These are phyloP conservation scores for Bromus sterilis DNA, from an alignment of 176 grass and related monocot species.

Conservation along the genomic window DNA sequence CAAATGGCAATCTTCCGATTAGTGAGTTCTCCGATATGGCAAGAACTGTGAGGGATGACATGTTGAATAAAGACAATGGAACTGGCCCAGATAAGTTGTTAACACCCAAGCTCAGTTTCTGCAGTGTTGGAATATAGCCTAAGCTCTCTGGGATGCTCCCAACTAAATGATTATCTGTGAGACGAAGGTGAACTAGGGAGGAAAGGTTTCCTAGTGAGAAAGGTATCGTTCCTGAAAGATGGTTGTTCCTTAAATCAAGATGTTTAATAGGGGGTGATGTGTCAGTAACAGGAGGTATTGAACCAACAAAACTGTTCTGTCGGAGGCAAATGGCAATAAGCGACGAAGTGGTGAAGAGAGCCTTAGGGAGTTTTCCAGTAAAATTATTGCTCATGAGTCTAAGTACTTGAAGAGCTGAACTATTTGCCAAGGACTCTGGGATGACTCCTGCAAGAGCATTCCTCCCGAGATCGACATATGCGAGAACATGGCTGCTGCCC, in stretches of 20 bases:
- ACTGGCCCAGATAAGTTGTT: conserved; percentile 25
- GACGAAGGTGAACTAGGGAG: not conserved
- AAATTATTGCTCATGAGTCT: conserved; percentile 14
- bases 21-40: not conserved
- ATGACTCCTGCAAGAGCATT: conserved; percentile 30
- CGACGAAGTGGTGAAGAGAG: conserved; percentile 19
- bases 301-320: conserved; percentile 13
- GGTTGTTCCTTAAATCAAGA: not conserved
- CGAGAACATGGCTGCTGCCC: not conserved
- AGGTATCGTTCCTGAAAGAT: conserved; percentile 20
- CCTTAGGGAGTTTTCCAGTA: conserved; percentile 21
- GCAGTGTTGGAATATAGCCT: not conserved
- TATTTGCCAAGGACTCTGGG: conserved; percentile 25
- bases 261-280: not conserved
- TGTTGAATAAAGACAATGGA: conserved; percentile 14
- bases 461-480: not conserved
- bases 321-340: not conserved
- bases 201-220: conserved; percentile 25
- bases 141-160: conserved; percentile 33
- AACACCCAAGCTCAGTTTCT: not conserved
- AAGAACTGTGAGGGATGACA: conserved; percentile 10
- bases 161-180: not conserved
- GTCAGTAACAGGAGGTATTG: not conserved
- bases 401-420: conserved; percentile 1
- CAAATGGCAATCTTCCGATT: conserved; percentile 6